Evolutionary conservation across 805 yeast genomes (phyloP), one percentile per base, ranked within the genome.

Genomic region (Soucietia sequanensis): DNA sequence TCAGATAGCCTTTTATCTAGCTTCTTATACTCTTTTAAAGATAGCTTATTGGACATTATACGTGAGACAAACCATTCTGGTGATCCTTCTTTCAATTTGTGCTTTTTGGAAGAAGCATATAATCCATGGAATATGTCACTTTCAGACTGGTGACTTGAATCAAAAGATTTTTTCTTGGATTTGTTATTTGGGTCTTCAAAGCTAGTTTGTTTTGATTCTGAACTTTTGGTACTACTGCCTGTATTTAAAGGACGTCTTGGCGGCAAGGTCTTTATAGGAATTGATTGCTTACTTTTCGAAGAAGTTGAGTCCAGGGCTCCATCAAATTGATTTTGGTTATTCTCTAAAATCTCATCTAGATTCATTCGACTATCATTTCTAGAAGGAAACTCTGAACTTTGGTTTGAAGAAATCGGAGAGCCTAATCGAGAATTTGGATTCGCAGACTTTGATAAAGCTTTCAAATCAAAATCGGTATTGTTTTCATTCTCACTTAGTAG

Each of bases 31-130:
- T 65, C 71, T 30, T 53, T 62, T 7, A 55, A 26, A 4, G 58
- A 37, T 16, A 66, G 42, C 32, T 53, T 60, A 37, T 57, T 61
- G 5, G 62, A 47, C 58, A 67, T 60, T 5, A 67, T 57, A 27
- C 60, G 45, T 5, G 62, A 42, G 4, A 68, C 71, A 39, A 39
- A 65, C 72, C 72, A 68, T 31, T 58, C 64, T 0, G 72, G 70
- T 0, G 67, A 47, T 3, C 65, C 68, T 6, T 66, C 72, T 35
- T 58, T 61, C 6, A 54, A 37, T 38, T 58, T 62, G 3, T 39
- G 23, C 33, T 55, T 59, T 31, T 46, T 49, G 11, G 49, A 28
- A 6, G 36, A 30, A 5, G 23, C 11, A 8, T 44, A 50, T 27
- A 40, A 36, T n/a, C 39, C 43, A 9, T 33, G 40, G 22, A 47